Evolutionary conservation across 2,329 filamentous ascomycete species (phyloP).

Genomic region (Neofusicoccum kwambonambiense): DNA sequence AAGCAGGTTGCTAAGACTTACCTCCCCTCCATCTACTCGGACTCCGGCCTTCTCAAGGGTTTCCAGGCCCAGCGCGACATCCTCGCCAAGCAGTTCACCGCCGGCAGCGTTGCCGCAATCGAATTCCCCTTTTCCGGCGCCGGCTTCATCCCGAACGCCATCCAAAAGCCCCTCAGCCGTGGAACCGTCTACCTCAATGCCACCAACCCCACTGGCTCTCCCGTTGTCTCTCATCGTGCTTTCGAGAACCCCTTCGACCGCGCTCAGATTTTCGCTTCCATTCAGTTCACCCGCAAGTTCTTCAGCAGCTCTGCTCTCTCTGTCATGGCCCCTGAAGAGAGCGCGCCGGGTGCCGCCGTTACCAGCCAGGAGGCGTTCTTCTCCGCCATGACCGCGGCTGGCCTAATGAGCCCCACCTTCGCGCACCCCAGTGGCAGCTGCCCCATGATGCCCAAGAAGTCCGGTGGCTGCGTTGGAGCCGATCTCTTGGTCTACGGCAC

Average conservation of each 20-base stretch:
- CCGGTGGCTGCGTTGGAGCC: constrained; percentile 31
- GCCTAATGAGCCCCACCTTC: constrained; percentile 31
- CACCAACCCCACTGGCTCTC: constrained; percentile 30
- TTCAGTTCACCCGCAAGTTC: constrained; percentile 34
- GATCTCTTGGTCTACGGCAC: constrained; percentile 30
- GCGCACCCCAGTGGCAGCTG: constrained; percentile 3
- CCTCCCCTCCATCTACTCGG: constrained; percentile 20
- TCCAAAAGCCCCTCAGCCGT: constrained; percentile 24
- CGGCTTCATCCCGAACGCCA: constrained; percentile 25
- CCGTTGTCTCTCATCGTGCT: not conserved
- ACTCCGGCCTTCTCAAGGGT: constrained; percentile 1
- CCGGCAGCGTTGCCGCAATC: constrained; percentile 27
- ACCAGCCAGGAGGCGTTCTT: constrained; percentile 15
- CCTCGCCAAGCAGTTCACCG: constrained; percentile 7
- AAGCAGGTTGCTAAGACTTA: constrained; percentile 24
- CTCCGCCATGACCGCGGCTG: not conserved
- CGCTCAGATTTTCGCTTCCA: constrained; percentile 33
- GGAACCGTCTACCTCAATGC: constrained; percentile 27
- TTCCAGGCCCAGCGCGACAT: constrained; percentile 15
- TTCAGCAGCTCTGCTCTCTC: constrained; percentile 27
- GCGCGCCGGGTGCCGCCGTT: constrained; percentile 20
- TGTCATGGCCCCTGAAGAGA: constrained; percentile 22
- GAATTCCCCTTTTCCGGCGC: constrained; percentile 42
- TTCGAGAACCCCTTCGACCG: constrained; percentile 4
- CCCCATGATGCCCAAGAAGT: constrained; percentile 9